Evolutionary conservation across 2,329 filamentous ascomycete species (phyloP), one percentile per base, ranked within the genome.

Genomic region (Hypoxylon sp.): DNA sequence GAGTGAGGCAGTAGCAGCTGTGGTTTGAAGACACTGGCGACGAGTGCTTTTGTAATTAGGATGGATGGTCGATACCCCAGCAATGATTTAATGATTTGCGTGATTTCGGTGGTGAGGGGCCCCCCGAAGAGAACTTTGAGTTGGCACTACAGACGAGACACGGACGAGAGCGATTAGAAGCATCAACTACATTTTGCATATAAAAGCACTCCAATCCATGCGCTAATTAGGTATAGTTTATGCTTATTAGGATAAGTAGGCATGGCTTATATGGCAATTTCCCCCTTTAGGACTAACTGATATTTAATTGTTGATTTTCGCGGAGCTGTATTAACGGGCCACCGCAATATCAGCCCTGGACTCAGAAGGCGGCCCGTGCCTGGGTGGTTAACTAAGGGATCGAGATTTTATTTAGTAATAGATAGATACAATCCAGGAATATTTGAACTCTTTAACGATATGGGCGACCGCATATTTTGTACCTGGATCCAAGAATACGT

Each of bases 21-120:
- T 56, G 6, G 56, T 62, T 39, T 62, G 43, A 66, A 76, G 24
- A 6, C 8, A 13, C 6, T 32, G 8, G 30, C 24, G 24, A 26
- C 7, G 24, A 26, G 7, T 26, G 24, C n/a, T n/a, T n/a, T n/a
- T n/a, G n/a, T n/a, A n/a, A n/a, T n/a, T n/a, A n/a, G n/a, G n/a
- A n/a, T 7, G 6, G 37, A 20, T 41, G 17, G n/a, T 41, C 20
- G 37, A 41, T 41, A 41, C 37, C 37, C 37, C 6, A n/a, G 37
- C 37, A 7, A 26, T 26, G 24, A 26, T 26, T 26, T n/a, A n/a
- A 13, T 13, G 30, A 13, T 34, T 34, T 11, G 30, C 10, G 30
- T 34, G 15, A 13, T 15, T 39, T 39, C 5, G 15, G 10, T 39
- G 34, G 8, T 11, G 37, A n/a, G 37, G 37, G 17, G 37, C 8